Evolutionary conservation across 2,329 filamentous ascomycete species (phyloP), one percentile per base, ranked within the genome.

Genomic region (Alternaria rosae): DNA sequence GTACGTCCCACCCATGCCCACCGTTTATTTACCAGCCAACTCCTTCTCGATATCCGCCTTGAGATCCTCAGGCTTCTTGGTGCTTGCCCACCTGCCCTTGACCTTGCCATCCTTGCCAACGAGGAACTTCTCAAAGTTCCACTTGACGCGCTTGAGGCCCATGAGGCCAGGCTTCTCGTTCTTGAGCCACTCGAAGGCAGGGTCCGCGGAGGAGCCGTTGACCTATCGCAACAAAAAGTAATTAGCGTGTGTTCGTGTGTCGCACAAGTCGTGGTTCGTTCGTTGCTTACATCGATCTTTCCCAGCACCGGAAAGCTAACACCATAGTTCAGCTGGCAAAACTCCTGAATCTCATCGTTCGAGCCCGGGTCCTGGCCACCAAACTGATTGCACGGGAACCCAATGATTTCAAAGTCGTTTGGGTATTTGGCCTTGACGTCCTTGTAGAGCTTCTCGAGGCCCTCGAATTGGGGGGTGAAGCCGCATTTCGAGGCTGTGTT

Each of bases 81-180:
- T 91, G 80, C 92, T 94, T 32, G 92, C 92, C 93, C 93, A 99
- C 68, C 95, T 85, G 26, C 87, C 87, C 82, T 92, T 91, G 71
- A 98, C 93, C 82, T 91, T 87, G 25, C 95, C 95, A 80, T 98
- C 93, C 65, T 88, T 87, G 63, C 90, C 91, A 68, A 99, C 85
- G 67, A 99, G 83, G 83, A 97, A 99, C 88, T 99, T 99, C 82
- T 99, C 95, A 84, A 98, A 99, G 84, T 99, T 99, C 95, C 95
- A 99, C 91, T 98, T 97, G 74, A 99, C 86, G 65, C 90, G 82
- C 89, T 96, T 94, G 76, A 98, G 79, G 20, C 95, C 95, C 82
- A 98, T 82, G 58, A 97, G 76, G 21, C 95, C 94, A 1, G 94
- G 87, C 85, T 93, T 91, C 80, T 86, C 82, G 60, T 80, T 81